Conservation (phyloP, 305 asterid species). For the Plantago lanceolata region DNA sequence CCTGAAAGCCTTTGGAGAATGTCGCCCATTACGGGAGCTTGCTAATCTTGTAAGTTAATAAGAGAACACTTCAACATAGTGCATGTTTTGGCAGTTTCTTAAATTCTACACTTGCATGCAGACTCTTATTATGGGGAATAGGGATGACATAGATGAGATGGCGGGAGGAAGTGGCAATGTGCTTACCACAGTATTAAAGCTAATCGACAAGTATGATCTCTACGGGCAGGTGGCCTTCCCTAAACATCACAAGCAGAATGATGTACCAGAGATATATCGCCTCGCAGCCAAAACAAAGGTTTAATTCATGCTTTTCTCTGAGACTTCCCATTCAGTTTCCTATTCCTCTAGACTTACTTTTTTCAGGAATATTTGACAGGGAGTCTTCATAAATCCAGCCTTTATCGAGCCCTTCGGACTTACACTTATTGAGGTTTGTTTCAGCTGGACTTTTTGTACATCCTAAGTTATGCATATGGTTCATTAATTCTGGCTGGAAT, state of each 20-base stretch:
- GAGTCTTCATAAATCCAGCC: slow-evolving; percentile 93
- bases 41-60: slow-evolving; percentile 73
- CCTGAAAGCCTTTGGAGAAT: slow-evolving; percentile 89
- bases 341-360: not conserved
- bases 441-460: not conserved
- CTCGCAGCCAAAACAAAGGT: slow-evolving; percentile 88
- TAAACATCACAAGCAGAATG: slow-evolving; percentile 82
- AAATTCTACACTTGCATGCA: slow-evolving; percentile 26
- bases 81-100: not conserved
- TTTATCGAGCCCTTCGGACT: slow-evolving; percentile 86
- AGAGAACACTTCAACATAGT: not conserved
- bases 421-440: slow-evolving; percentile 78
- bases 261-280: slow-evolving; percentile 88
- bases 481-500: slow-evolving; percentile 18
- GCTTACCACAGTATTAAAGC: slow-evolving; percentile 69
- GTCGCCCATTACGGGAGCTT: slow-evolving; percentile 76
- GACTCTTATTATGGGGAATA: slow-evolving; percentile 89
- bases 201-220: slow-evolving; percentile 76
- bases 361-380: slow-evolving; percentile 40
- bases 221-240: slow-evolving; percentile 95
- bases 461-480: not conserved
- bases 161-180: slow-evolving; percentile 62
- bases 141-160: slow-evolving; percentile 89
- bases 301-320: slow-evolving; percentile 15
- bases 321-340: not conserved